phyloP scores from a whole-genome alignment of 345 rosid genomes.

The Eucalyptus rudis region DNA sequence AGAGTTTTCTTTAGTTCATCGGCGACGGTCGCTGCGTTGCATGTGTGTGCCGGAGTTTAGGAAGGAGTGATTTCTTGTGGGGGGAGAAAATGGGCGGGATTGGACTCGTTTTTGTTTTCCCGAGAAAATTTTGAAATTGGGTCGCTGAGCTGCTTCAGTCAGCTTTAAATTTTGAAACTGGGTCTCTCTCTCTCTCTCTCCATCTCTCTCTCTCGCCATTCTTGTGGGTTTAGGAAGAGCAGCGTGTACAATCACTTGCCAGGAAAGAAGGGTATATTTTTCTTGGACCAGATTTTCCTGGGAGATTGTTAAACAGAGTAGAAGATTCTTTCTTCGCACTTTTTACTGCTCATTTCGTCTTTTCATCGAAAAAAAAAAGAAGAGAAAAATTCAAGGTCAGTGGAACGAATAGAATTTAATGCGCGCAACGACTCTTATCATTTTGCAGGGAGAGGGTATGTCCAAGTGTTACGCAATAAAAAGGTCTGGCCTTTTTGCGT shows the following conservation, averaged over 20 bases:
- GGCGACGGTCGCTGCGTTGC: background rate
- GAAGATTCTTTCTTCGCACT: background rate
- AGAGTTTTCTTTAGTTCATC: background rate
- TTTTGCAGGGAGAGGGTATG: background rate
- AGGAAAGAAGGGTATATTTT: background rate
- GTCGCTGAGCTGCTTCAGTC: background rate
- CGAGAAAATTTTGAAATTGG: background rate
- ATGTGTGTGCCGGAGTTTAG: background rate
- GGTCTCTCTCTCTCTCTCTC: too few relatives aligned
- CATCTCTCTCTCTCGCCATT: background rate
- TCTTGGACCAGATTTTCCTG: background rate
- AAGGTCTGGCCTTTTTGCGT: background rate
- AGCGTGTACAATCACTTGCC: background rate
- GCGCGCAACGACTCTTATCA: background rate
- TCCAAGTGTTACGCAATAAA: background rate
- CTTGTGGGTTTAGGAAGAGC: background rate
- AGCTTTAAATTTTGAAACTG: background rate
- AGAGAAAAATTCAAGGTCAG: background rate
- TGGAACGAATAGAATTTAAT: background rate
- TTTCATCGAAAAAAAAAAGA: background rate
- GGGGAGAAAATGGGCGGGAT: constrained; percentile 1
- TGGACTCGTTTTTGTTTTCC: background rate
- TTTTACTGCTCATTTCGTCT: background rate
- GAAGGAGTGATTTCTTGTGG: background rate
- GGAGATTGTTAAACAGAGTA: background rate